A percentile compares a stretch with the other conserved stretches of the same genome.
These are phyloP conservation scores for Oenanthe javanica DNA, from an alignment of 140 eudicot species.

Conservation along the genomic window DNA sequence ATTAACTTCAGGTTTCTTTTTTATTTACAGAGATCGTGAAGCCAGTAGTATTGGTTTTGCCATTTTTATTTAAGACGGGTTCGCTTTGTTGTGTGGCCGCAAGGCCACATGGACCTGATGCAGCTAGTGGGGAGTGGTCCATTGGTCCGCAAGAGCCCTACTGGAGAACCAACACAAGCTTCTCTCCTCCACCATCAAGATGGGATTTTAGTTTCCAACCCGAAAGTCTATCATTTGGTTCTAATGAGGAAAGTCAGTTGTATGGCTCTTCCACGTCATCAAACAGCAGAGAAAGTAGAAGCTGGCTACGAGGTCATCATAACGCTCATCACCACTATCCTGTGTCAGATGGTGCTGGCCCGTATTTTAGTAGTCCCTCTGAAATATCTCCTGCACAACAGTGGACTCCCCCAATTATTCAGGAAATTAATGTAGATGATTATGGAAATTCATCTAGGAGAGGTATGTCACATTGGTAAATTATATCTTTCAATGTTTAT, in stretches of 20 bases:
- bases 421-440: constrained; percentile 63
- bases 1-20: neutral
- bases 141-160: constrained; percentile 88
- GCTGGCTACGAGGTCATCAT: constrained; percentile 64
- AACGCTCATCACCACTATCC: constrained; percentile 47
- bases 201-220: constrained; percentile 72
- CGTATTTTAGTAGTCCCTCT: constrained; percentile 68
- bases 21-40: constrained; percentile 17
- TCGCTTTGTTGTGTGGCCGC: constrained; percentile 99
- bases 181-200: constrained; percentile 84
- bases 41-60: constrained; percentile 6
- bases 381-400: constrained; percentile 72
- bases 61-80: constrained; percentile 72
- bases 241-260: constrained; percentile 71
- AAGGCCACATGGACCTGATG: constrained; percentile 99
- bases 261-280: constrained; percentile 78
- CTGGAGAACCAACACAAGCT: constrained; percentile 94
- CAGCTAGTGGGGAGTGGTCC: constrained; percentile 78
- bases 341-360: constrained; percentile 58
- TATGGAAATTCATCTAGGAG: constrained; percentile 44
- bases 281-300: constrained; percentile 79
- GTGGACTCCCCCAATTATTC: constrained; percentile 80
- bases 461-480: constrained; percentile 31
- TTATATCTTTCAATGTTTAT: neutral
- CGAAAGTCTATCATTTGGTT: constrained; percentile 60